Evolutionary conservation across 352 stramenopile genomes (phyloP).

Genomic region (Phytophthora palmivora): DNA sequence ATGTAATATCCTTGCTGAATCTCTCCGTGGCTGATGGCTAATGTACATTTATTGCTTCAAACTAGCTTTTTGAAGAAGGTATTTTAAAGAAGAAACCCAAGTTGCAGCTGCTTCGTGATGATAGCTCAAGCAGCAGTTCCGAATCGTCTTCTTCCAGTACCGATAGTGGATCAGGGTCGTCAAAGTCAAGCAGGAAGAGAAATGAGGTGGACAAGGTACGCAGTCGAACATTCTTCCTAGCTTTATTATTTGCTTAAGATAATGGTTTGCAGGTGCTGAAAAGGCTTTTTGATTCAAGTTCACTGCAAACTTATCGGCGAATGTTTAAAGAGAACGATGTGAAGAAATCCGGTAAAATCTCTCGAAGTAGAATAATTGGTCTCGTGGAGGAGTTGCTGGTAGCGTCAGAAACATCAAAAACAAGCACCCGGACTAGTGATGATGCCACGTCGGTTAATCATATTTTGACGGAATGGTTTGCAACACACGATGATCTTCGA

Average conservation of each 20-base stretch:
- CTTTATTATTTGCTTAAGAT: not conserved
- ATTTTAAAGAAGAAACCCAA: constrained; percentile 55
- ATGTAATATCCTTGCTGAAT: not conserved
- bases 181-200: constrained; percentile 8
- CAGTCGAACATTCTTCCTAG: not conserved
- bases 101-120: constrained; percentile 29
- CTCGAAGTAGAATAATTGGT: constrained; percentile 43
- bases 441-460: constrained; percentile 10
- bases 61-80: constrained; percentile 68
- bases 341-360: constrained; percentile 48
- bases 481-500: constrained; percentile 53
- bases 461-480: constrained; percentile 59
- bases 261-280: constrained; percentile 32
- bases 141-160: constrained; percentile 30
- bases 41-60: not conserved
- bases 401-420: constrained; percentile 3
- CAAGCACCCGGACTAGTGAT: not conserved
- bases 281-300: constrained; percentile 46
- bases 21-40: not conserved
- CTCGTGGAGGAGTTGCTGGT: constrained; percentile 44
- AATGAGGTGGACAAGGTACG: constrained; percentile 34
- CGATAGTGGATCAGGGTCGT: constrained; percentile 16
- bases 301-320: constrained; percentile 41
- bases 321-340: constrained; percentile 49
- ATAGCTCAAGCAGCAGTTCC: constrained; percentile 31